Percentiles rank a stretch among this genome's conserved stretches.
These are phyloP conservation scores for Neonectria neomacrospora DNA, from an alignment of 2,329 filamentous ascomycete genomes.

Conservation along the genomic window DNA sequence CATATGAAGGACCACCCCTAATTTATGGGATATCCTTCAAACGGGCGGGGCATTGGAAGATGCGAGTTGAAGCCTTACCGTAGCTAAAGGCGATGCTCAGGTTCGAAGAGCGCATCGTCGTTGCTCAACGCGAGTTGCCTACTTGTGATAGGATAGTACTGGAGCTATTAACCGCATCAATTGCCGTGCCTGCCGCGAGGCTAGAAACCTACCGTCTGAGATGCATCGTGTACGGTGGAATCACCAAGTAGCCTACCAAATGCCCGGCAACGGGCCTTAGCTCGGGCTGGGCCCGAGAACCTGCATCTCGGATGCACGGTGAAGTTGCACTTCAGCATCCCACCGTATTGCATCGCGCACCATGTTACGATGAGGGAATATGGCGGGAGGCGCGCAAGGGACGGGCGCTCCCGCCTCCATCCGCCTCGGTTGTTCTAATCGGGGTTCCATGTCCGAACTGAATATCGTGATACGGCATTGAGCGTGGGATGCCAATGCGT, in stretches of 20 bases:
- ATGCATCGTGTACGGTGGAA: slow-evolving; percentile 10
- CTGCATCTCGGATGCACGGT: slow-evolving; percentile 19
- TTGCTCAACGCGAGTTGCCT: slow-evolving; percentile 6
- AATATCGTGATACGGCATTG: slow-evolving; percentile 26
- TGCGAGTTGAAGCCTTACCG: neutral
- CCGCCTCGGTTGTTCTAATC: slow-evolving; percentile 33
- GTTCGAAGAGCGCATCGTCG: slow-evolving; percentile 5
- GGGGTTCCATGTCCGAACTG: slow-evolving; percentile 33
- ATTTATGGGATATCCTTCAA: neutral
- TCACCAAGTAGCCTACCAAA: slow-evolving; percentile 18
- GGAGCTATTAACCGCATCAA: slow-evolving; percentile 14
- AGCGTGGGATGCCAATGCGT: slow-evolving; percentile 34
- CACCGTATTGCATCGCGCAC: slow-evolving; percentile 29
- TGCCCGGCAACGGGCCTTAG: slow-evolving; percentile 8
- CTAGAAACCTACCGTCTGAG: slow-evolving; percentile 8
- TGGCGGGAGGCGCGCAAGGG: slow-evolving; percentile 43
- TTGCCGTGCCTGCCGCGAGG: slow-evolving; percentile 24
- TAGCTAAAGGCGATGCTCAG: neutral
- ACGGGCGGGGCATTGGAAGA: neutral
- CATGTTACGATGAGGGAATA: slow-evolving; percentile 25
- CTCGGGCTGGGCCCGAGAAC: slow-evolving; percentile 5
- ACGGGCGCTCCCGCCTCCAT: slow-evolving; percentile 42
- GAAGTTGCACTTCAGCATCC: slow-evolving; percentile 31
- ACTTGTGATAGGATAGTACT: slow-evolving; percentile 10
- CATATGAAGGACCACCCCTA: neutral